Evolutionary conservation across 352 stramenopile species (phyloP).

Genomic region (Globisporangium parvum): DNA sequence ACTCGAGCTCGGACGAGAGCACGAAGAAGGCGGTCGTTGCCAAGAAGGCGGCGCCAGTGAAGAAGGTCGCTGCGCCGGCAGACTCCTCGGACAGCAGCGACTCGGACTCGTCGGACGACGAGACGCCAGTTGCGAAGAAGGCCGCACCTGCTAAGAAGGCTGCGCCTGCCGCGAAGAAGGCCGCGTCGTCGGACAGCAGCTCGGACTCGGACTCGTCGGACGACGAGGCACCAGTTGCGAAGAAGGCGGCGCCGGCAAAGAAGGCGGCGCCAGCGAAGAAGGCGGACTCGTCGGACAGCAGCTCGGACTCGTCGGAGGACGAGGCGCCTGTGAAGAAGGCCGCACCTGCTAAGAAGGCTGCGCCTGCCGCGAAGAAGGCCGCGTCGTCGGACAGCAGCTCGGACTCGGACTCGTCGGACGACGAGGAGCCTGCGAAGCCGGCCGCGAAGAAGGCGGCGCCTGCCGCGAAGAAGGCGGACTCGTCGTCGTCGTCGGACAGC

Average conservation of each 20-base stretch:
- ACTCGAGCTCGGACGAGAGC: slow-evolving; percentile 36
- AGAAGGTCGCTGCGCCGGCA: slow-evolving; percentile 2
- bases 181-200: slow-evolving; percentile 13
- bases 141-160: slow-evolving; percentile 21
- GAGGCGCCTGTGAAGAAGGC: slow-evolving; percentile 24
- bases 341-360: slow-evolving; percentile 26
- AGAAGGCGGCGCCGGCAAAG: slow-evolving; percentile 11
- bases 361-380: slow-evolving; percentile 21
- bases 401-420: slow-evolving; percentile 49
- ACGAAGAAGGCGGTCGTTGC: slow-evolving; percentile 28
- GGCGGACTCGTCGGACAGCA: slow-evolving; percentile 27
- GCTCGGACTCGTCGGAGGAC: slow-evolving; percentile 16
- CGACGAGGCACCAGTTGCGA: neutral
- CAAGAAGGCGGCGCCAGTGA: slow-evolving; percentile 7
- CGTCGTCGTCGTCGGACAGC: slow-evolving; percentile 21
- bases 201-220: slow-evolving; percentile 44
- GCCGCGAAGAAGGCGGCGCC: slow-evolving; percentile 12
- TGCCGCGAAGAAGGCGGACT: slow-evolving; percentile 15
- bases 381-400: slow-evolving; percentile 21
- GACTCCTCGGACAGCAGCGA: slow-evolving; percentile 20
- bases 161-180: slow-evolving; percentile 7
- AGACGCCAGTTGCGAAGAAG: slow-evolving; percentile 20
- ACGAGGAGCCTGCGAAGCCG: slow-evolving; percentile 34
- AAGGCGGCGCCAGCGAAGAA: slow-evolving; percentile 47
- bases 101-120: slow-evolving; percentile 41